Evolutionary conservation across 2,329 filamentous ascomycete species (phyloP).

Genomic region (Tolypocladium nubicola): DNA sequence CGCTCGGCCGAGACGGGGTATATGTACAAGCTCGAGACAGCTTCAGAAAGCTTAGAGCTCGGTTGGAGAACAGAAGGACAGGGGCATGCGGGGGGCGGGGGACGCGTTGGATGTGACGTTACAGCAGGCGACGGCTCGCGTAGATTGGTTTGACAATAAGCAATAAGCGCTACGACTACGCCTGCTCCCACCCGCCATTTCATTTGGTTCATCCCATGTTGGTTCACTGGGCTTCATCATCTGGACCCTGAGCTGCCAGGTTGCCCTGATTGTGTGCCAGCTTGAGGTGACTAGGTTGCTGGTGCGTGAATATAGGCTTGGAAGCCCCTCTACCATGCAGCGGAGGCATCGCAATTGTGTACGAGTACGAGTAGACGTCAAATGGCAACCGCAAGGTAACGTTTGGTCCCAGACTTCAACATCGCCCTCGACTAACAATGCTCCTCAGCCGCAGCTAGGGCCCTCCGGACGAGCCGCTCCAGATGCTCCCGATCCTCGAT

Average conservation of each 20-base stretch:
- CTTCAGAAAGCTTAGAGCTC: background rate
- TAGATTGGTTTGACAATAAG: background rate
- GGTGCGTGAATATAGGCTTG: background rate
- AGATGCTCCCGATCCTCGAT: conserved; percentile 21
- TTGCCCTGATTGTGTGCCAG: background rate
- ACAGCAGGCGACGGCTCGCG: background rate
- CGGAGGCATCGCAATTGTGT: background rate
- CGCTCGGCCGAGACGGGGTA: background rate
- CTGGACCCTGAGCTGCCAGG: background rate
- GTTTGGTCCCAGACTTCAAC: background rate
- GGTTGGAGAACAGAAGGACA: background rate
- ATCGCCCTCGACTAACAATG: background rate
- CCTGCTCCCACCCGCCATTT: background rate
- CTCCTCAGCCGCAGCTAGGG: background rate
- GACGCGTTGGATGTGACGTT: background rate
- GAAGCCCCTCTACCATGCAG: background rate
- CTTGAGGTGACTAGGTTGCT: background rate
- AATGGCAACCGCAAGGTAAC: background rate
- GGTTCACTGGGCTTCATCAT: background rate
- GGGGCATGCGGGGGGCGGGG: background rate
- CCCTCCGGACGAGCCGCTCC: background rate
- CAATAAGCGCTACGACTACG: background rate
- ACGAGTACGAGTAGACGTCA: background rate
- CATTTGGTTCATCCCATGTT: background rate
- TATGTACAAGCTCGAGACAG: background rate